Conservation (phyloP, 345 rosid genomes). For the Populus tremula region DNA sequence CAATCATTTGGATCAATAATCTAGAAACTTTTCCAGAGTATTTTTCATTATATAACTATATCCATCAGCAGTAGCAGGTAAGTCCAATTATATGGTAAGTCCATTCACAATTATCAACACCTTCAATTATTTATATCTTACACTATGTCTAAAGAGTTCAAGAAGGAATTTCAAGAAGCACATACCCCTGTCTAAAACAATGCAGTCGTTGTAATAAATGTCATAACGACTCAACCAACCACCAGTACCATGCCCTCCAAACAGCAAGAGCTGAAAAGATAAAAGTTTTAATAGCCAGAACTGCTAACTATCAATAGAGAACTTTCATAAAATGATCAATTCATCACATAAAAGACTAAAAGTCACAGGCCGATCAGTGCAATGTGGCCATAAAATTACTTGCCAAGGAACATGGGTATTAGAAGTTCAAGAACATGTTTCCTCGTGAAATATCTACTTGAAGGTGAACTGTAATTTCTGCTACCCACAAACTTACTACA, state of each 20-base stretch:
- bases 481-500: background rate
- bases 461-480: background rate
- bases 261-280: slow-evolving; percentile 70
- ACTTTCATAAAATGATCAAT: too few species aligned
- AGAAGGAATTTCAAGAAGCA: slow-evolving; percentile 17
- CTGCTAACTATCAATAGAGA: background rate
- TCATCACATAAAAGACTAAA: too few species aligned
- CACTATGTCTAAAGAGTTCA: background rate
- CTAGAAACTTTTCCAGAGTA: background rate
- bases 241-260: slow-evolving; percentile 98
- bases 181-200: slow-evolving; percentile 85
- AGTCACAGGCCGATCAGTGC: too few species aligned
- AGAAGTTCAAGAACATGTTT: background rate
- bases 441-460: background rate
- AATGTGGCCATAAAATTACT: too few species aligned
- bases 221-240: slow-evolving; percentile 99
- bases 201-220: slow-evolving; percentile 81
- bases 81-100: background rate
- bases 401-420: background rate
- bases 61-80: slow-evolving; percentile 7
- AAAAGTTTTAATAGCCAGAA: slow-evolving; percentile 8
- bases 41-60: background rate
- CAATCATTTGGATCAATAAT: background rate
- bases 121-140: background rate
- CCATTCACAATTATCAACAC: background rate